phyloP scores from a whole-genome alignment of 2,329 filamentous ascomycete species.

The Epichloe amarillans region DNA sequence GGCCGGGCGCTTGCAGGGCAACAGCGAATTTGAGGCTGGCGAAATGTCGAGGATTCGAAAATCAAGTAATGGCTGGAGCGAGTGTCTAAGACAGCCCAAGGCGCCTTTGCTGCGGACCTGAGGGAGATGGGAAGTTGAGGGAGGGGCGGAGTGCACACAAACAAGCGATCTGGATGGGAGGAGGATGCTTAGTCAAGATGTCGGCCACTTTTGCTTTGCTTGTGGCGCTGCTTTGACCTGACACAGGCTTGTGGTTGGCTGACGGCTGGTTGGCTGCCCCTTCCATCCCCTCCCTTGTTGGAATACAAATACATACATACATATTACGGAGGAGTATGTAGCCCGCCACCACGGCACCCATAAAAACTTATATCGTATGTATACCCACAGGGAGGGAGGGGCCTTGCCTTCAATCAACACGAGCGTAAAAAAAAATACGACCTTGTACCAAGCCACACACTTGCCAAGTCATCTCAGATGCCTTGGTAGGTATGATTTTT shows the following conservation, averaged over 20 bases:
- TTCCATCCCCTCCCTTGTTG: not conserved
- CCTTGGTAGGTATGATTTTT: no score
- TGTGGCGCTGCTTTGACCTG: not conserved
- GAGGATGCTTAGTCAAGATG: not conserved
- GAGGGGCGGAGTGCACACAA: not conserved
- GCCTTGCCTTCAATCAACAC: no score
- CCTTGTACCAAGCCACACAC: no score
- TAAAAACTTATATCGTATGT: not conserved
- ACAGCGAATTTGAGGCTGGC: not conserved
- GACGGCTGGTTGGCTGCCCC: not conserved
- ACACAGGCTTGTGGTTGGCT: constrained; percentile 3
- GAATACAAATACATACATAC: not conserved
- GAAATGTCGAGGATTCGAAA: not conserved
- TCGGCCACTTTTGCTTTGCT: not conserved
- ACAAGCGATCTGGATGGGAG: not conserved
- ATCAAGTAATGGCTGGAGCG: not conserved
- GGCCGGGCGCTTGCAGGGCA: not conserved
- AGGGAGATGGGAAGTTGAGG: not conserved
- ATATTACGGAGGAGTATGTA: no score
- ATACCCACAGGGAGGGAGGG: no score
- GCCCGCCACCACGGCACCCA: no score
- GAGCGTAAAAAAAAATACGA: no score
- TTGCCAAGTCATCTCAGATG: no score
- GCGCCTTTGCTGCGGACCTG: not conserved
- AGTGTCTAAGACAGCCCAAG: not conserved